Evolutionary conservation across 2,329 filamentous ascomycete species (phyloP).

Genomic region (Ophiostoma sp.): DNA sequence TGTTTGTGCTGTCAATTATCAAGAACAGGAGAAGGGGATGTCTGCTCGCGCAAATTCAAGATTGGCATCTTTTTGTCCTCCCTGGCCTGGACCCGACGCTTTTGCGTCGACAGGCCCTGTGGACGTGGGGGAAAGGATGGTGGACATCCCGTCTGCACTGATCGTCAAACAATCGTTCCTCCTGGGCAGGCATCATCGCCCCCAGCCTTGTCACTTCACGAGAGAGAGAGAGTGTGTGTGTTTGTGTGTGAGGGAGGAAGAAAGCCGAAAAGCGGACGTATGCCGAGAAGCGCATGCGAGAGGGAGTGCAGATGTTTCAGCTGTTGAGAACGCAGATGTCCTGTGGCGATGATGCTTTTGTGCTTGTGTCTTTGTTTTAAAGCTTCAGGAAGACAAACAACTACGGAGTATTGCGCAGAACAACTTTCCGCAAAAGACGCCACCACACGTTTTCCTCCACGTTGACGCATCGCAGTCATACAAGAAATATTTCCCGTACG

Average conservation of each 20-base stretch:
- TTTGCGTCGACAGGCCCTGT: not conserved
- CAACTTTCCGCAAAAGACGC: not conserved
- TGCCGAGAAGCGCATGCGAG: not conserved
- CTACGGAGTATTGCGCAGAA: not conserved
- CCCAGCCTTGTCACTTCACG: not conserved
- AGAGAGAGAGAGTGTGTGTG: not conserved
- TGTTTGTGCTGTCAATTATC: not conserved
- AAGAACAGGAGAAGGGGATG: not conserved
- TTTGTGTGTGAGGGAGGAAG: not conserved
- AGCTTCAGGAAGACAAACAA: not conserved
- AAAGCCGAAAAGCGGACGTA: not conserved
- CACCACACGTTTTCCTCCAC: constrained; percentile 1
- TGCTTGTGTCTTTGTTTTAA: not conserved
- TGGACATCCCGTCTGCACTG: not conserved
- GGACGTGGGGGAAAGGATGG: not conserved
- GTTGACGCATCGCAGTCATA: not conserved
- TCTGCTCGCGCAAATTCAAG: not conserved
- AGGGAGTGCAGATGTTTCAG: not conserved
- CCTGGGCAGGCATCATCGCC: not conserved
- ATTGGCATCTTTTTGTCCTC: not conserved
- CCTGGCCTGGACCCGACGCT: not conserved
- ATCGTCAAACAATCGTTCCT: not conserved
- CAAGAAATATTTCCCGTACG: not conserved
- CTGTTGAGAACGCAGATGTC: not conserved
- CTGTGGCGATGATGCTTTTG: not conserved